Base-by-base conservation (phyloP, 2,329 filamentous ascomycete genomes). In the Fusarium pseudocircinatum region DNA sequence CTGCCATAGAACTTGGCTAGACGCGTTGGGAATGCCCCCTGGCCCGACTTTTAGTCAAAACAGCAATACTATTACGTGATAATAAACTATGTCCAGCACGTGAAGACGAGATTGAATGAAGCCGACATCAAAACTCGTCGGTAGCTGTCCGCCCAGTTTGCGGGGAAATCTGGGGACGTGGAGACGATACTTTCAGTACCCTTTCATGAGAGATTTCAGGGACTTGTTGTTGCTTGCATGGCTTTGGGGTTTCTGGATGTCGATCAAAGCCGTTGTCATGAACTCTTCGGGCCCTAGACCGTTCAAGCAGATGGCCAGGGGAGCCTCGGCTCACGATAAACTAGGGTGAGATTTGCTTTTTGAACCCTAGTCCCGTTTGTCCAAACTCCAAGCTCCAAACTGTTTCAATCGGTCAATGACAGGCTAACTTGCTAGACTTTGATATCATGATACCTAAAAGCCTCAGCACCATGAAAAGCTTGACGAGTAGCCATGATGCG, bases 81-180 rank as follows among this genome's bases (percentile, higher is more conserved):
- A 64, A 63, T 69, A 77, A 73, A 72, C 32, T 47, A 46, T 36
- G 44, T 36, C 39, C 50, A 58, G 59, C 72, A 75, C 60, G 73
- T 75, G 67, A 77, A 77, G 60, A 65, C 60, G 62, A 74, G 59
- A 53, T 56, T 67, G 69, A 47, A 60, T 49, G 42, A 64, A 63
- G 64, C 37, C 63, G 49, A 62, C 54, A 61, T 63, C 62, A 42
- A 46, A 69, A 56, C 52, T 60, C 44, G 58, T 68, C 62, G 57
- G 60, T 56, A 70, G 53, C 52, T 65, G 52, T 43, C 36, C 50
- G 40, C 50, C 52, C 60, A 70, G 54, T 77, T 77, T 78, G 75
- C 74, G 75, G 75, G 75, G 75, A 78, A 77, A 73, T 72, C 75
- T 78, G 74, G 75, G 59, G 72, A 63, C 67, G 59, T 74, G 73